A percentile compares a stretch with the other conserved stretches of the same genome.
Evolutionary conservation across 306 rosid genomes (phyloP).

Genomic region (Inga leiocalycina): DNA sequence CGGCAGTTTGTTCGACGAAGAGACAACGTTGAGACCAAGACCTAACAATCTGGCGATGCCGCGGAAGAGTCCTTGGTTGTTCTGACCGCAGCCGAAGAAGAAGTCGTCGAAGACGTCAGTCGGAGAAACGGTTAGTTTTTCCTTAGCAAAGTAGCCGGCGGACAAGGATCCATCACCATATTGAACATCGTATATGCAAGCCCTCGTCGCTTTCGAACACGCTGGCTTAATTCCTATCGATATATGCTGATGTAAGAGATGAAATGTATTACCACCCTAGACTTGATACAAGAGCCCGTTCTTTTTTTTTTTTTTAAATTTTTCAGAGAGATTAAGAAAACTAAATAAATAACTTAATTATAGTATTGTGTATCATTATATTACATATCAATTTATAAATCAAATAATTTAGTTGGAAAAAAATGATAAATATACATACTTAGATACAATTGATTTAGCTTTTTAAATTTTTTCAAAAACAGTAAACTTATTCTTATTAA

Average conservation of each 20-base stretch:
- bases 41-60: background rate
- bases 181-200: background rate
- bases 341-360: no score
- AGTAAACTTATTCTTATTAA: no score
- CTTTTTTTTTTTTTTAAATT: no score
- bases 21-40: background rate
- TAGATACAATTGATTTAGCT: no score
- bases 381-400: no score
- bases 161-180: background rate
- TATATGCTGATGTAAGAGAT: background rate
- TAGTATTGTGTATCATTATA: no score
- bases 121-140: background rate
- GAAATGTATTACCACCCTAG: no score
- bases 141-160: background rate
- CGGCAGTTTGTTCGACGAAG: background rate
- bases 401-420: no score
- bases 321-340: no score
- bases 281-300: no score
- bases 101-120: background rate
- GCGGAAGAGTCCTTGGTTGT: background rate
- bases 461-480: no score
- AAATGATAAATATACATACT: no score
- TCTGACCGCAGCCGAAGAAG: background rate
- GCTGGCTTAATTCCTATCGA: background rate
- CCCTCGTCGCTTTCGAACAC: background rate